These are phyloP conservation scores for Leccinum fibrillosum DNA, from an alignment of 768 basidiomycete genomes.

Conservation along the genomic window DNA sequence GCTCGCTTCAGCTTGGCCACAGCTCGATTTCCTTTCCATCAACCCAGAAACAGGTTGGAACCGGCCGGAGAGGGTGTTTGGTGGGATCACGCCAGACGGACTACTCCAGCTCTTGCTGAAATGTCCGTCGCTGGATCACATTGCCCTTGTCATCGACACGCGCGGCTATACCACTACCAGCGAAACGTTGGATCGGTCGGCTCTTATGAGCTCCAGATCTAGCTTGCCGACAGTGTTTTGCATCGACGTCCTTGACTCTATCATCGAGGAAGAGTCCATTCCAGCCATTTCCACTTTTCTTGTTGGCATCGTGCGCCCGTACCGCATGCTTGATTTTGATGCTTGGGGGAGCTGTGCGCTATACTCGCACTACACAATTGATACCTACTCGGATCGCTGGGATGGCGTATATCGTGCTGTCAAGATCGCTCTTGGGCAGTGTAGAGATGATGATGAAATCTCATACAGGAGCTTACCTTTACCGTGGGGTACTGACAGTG, in stretches of 20 bases:
- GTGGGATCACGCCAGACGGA: not conserved
- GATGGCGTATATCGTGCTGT: too few relatives aligned
- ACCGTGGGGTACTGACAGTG: too few relatives aligned
- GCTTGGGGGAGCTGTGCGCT: not conserved
- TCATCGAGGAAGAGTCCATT: not conserved
- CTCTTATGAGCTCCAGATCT: not conserved
- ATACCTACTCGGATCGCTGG: too few relatives aligned
- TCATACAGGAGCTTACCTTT: too few relatives aligned
- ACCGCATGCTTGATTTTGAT: not conserved
- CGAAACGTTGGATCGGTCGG: not conserved
- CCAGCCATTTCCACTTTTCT: not conserved
- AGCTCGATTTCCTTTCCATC: not conserved
- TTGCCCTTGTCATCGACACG: not conserved
- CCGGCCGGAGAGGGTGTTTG: not conserved
- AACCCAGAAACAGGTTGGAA: not conserved
- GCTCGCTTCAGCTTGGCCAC: not conserved
- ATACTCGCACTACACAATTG: too few relatives aligned
- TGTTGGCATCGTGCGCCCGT: not conserved
- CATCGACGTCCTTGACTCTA: not conserved
- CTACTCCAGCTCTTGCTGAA: not conserved
- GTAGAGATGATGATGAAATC: too few relatives aligned
- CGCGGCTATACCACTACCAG: not conserved
- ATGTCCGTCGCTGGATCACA: not conserved
- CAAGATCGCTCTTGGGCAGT: too few relatives aligned
- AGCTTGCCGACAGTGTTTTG: not conserved